A percentile compares a stretch with the other conserved stretches of the same genome.
phyloP scores from a whole-genome alignment of 257 asterid species.

The Fraxinus americana region DNA sequence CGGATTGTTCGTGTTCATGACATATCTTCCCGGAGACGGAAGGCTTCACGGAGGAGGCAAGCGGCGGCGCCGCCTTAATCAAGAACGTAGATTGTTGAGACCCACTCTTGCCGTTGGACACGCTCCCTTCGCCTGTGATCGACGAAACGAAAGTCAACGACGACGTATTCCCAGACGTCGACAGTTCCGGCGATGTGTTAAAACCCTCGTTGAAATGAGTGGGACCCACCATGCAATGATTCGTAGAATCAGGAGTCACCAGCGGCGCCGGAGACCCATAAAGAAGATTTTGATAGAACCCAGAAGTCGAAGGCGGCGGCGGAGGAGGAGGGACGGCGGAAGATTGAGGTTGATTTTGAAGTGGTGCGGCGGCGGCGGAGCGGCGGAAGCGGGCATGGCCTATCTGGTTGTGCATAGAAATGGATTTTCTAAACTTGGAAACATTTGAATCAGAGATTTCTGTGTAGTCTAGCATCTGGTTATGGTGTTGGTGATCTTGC shows the following conservation, averaged over 20 bases:
- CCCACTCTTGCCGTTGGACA: constrained; percentile 60
- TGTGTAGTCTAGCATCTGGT: constrained; percentile 52
- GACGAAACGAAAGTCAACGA: constrained; percentile 43
- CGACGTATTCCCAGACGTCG: constrained; percentile 49
- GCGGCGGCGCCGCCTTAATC: constrained; percentile 32
- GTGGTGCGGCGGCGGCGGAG: constrained; percentile 20
- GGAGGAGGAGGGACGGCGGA: constrained; percentile 25
- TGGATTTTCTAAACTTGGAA: constrained; percentile 52
- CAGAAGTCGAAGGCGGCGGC: constrained; percentile 21
- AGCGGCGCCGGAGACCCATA: constrained; percentile 7
- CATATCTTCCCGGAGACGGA: constrained; percentile 65
- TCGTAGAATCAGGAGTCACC: too few species aligned
- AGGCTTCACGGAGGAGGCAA: constrained; percentile 53
- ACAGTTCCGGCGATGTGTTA: constrained; percentile 7
- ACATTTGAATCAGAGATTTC: constrained; percentile 68
- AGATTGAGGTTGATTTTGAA: too few species aligned
- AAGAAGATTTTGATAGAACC: constrained; percentile 10
- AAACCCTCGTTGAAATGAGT: background rate
- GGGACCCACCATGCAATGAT: too few species aligned
- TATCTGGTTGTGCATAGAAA: constrained; percentile 46
- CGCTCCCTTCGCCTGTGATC: constrained; percentile 83
- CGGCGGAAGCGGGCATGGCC: constrained; percentile 93
- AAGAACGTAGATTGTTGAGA: constrained; percentile 40
- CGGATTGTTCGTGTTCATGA: constrained; percentile 65
- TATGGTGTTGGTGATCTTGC: constrained; percentile 39